Base-by-base conservation (phyloP, 1,284 basidiomycete species). In the Cutaneotrichosporon mucoides region DNA sequence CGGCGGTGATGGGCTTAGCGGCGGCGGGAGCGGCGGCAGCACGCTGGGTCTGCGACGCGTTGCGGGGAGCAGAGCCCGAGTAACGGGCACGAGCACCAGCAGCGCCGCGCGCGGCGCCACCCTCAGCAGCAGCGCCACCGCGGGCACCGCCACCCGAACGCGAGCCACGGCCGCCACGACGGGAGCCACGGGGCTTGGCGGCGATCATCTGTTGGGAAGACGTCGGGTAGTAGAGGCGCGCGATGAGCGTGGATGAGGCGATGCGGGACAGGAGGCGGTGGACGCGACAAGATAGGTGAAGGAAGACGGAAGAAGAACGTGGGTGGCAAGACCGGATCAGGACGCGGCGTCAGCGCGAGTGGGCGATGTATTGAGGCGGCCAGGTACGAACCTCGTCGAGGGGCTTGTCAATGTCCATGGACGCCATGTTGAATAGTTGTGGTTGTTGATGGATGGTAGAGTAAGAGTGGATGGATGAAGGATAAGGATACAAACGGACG, bases 301-400 rank as follows among this genome's bases (percentile, higher is more conserved):
- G 34, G 34, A 13, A 36, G 35, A 35, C 34, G 33, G 24, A 11
- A 48, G 40, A 3, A 6, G 42, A 36, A 6, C 3, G 34, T 37
- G 57, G 44, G 55, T 57, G 57, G 57, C 49, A 24, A 58, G n/a
- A 33, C 3, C 6, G 12, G 16, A 34, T 37, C 10, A 51, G 33
- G n/a, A n/a, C n/a, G n/a, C n/a, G 37, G 53, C 12, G 57, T 57
- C 48, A 64, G 63, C 57, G 47, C 37, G 45, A 4, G 15, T 46
- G 9, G 57, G 4, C 5, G n/a, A 15, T 33, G 16, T 1, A 16
- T 6, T 24, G 44, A 12, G 34, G 42, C 15, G 36, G 35, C 48
- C 13, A 47, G n/a, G 37, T 50, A 72, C 86, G 55, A 62, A 95
- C 90, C 70, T 93, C 88, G 78, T 94, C 92, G 69, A 95, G 89